Evolutionary conservation across 495 filamentous ascomycete genomes (phyloP).

Genomic region (Hyphodiscus hymeniophilus): DNA sequence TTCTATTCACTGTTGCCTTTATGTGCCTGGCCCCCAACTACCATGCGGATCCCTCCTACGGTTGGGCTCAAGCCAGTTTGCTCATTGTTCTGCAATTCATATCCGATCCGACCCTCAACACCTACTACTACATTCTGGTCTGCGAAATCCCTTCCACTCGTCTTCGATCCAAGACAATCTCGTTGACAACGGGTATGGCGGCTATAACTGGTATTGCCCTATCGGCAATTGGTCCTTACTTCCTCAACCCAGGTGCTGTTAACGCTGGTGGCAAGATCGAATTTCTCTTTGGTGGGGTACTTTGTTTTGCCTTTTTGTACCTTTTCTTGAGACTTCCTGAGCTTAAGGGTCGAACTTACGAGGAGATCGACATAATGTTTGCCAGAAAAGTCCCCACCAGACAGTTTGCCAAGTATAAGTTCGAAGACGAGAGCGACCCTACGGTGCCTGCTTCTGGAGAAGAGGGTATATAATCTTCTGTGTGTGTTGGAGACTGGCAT

Average conservation of each 20-base stretch:
- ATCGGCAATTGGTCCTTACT: conserved; percentile 38
- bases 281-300: conserved; percentile 46
- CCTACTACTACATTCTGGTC: conserved; percentile 49
- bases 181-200: conserved; percentile 43
- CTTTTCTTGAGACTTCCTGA: conserved; percentile 59
- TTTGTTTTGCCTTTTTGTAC: conserved; percentile 26
- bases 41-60: conserved; percentile 48
- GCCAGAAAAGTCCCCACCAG: conserved; percentile 48
- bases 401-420: too few species aligned
- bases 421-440: too few species aligned
- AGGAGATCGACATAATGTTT: conserved; percentile 66
- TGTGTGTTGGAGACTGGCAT: too few species aligned
- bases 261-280: conserved; percentile 41
- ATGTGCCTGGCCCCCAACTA: conserved; percentile 35
- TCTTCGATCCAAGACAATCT: conserved; percentile 44
- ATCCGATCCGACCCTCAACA: conserved; percentile 48
- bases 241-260: conserved; percentile 37
- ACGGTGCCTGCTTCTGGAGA: too few species aligned
- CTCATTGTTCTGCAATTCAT: conserved; percentile 43
- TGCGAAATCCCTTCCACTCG: conserved; percentile 46
- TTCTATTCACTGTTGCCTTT: conserved; percentile 31
- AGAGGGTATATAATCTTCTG: too few species aligned
- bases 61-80: conserved; percentile 42
- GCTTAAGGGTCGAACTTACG: conserved; percentile 57
- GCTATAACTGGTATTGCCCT: conserved; percentile 34